phyloP scores from a whole-genome alignment of 23 red algal species.

The Gracilariopsis chorda region DNA sequence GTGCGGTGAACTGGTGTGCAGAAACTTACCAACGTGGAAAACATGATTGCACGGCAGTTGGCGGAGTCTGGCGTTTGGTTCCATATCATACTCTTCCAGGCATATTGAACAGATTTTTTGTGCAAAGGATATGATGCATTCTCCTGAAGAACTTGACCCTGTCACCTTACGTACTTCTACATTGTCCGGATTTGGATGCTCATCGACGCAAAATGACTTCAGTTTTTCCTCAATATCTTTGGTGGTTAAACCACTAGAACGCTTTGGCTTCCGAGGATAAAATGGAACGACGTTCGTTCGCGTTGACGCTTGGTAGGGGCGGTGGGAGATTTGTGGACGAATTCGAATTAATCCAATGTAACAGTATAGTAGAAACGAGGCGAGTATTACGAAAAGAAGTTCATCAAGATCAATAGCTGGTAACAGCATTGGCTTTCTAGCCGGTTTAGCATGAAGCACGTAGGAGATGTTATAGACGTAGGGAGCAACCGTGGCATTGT shows the following conservation, averaged over 20 bases:
- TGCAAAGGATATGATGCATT: slow-evolving; percentile 21
- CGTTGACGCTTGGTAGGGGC: neutral
- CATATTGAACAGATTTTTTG: slow-evolving; percentile 36
- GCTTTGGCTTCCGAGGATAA: neutral
- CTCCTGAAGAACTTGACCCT: neutral
- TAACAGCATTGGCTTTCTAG: neutral
- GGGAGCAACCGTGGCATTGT: neutral
- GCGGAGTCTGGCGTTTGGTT: neutral
- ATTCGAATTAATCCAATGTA: slow-evolving; percentile 21
- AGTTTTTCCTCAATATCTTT: neutral
- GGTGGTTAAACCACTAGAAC: slow-evolving; percentile 17
- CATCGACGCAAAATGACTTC: slow-evolving; percentile 5
- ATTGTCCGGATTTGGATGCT: neutral
- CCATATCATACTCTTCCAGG: neutral
- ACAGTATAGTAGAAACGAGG: slow-evolving; percentile 7
- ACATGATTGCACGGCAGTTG: slow-evolving; percentile 42
- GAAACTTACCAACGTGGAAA: slow-evolving; percentile 25
- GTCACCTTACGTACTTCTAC: neutral
- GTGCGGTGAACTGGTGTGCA: neutral
- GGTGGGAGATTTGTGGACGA: neutral
- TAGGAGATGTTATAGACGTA: neutral
- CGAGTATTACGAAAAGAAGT: neutral
- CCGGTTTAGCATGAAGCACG: neutral
- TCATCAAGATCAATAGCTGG: neutral
- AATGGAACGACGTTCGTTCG: neutral